A percentile compares a stretch with the other conserved stretches of the same genome.
Conservation (phyloP, 164 flowering plant species). For the Vitis labrusca region DNA sequence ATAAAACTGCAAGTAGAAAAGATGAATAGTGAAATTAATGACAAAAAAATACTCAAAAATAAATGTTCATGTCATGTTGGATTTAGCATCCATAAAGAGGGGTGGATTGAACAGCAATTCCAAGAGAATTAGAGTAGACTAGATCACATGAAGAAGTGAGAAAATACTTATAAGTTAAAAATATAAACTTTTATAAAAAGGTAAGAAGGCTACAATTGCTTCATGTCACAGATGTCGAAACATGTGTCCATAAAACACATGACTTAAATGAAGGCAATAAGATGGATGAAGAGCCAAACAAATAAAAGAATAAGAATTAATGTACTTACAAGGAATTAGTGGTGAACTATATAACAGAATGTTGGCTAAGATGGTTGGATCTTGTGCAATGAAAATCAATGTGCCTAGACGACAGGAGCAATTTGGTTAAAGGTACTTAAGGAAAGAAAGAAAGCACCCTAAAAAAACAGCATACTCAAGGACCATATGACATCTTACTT, state of each 20-base stretch:
- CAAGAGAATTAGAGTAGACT: background rate
- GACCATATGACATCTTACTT: too few species aligned
- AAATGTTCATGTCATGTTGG: background rate
- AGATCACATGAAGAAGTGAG: background rate
- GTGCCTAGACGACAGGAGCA: too few species aligned
- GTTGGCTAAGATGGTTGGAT: background rate
- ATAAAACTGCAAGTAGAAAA: background rate
- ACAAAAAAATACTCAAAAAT: background rate
- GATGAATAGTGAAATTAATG: background rate
- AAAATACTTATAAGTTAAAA: background rate
- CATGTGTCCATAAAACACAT: background rate
- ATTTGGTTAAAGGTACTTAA: too few species aligned
- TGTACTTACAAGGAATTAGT: background rate
- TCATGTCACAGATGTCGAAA: background rate
- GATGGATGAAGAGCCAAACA: background rate
- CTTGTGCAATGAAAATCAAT: too few species aligned
- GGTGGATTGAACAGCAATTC: background rate
- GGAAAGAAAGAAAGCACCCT: too few species aligned
- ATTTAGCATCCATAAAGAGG: background rate
- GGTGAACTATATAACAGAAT: background rate
- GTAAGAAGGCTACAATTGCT: background rate
- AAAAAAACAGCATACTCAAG: too few species aligned
- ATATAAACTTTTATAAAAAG: background rate
- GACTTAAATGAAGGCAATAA: background rate
- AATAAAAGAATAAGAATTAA: background rate